Conservation (phyloP, 805 yeast species). For the Tetrapisispora fleetii region DNA sequence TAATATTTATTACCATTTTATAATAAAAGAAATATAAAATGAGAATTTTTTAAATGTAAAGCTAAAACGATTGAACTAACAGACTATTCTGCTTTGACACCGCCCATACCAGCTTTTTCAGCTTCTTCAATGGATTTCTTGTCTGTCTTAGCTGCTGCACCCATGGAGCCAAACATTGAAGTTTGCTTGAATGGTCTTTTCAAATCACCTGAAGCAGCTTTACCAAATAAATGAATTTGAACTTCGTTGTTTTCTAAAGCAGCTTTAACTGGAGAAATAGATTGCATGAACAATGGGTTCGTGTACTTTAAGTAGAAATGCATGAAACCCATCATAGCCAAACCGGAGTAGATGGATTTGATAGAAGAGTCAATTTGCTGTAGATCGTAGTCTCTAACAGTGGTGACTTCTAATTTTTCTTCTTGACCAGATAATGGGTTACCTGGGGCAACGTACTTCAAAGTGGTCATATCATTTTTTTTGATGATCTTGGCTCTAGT, state of each 20-base stretch:
- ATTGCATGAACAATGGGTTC: constrained; percentile 93
- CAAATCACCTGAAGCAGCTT: constrained; percentile 77
- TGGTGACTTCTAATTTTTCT: constrained; percentile 75
- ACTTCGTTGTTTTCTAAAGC: constrained; percentile 86
- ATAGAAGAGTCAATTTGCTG: constrained; percentile 71
- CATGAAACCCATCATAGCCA: constrained; percentile 98
- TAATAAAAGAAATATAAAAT: background rate
- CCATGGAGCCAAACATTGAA: constrained; percentile 55
- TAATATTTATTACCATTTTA: background rate
- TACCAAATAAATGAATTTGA: constrained; percentile 78
- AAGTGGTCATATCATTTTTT: constrained; percentile 83
- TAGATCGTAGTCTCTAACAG: constrained; percentile 90
- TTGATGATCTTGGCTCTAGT: constrained; percentile 50
- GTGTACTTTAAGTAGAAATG: constrained; percentile 95
- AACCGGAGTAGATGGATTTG: constrained; percentile 75
- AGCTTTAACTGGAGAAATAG: constrained; percentile 79
- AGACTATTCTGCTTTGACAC: constrained; percentile 71
- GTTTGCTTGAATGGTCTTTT: constrained; percentile 95
- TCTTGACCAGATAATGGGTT: constrained; percentile 63
- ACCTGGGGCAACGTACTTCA: constrained; percentile 84
- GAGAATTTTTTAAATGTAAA: background rate
- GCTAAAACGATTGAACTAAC: no score
- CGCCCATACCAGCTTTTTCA: constrained; percentile 78
- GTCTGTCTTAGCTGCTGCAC: constrained; percentile 48
- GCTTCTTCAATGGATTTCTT: constrained; percentile 78